These are phyloP conservation scores for Naganishia randhawae DNA, from an alignment of 768 basidiomycete genomes.

Conservation along the genomic window DNA sequence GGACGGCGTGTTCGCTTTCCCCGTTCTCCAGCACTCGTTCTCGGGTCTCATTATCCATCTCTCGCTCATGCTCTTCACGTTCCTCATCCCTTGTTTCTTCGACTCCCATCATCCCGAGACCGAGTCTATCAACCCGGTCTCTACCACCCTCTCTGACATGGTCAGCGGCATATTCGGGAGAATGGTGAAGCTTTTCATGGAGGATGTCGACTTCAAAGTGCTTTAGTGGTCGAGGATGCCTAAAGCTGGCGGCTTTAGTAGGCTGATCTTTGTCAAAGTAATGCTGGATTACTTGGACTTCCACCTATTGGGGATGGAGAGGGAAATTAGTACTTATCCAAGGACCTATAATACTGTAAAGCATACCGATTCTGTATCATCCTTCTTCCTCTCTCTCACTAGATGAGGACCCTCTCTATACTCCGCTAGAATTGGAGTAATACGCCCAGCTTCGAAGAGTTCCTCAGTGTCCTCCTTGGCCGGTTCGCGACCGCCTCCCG, in stretches of 20 bases:
- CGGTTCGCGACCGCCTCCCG: conserved; percentile 33
- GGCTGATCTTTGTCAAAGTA: conserved; percentile 43
- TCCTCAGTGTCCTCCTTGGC: conserved; percentile 31
- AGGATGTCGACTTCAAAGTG: conserved; percentile 38
- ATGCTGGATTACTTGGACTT: conserved; percentile 63
- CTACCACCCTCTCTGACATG: conserved; percentile 36
- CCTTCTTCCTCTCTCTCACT: conserved; percentile 61
- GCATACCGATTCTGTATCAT: conserved; percentile 64
- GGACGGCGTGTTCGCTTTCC: neutral
- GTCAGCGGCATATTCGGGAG: conserved; percentile 36
- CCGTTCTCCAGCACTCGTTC: conserved; percentile 10
- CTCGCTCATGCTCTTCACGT: conserved; percentile 25
- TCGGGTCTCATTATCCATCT: conserved; percentile 26
- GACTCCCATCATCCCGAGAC: conserved; percentile 38
- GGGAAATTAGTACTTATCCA: neutral
- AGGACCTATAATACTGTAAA: conserved; percentile 32
- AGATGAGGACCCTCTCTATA: conserved; percentile 70
- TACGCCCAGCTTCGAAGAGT: conserved; percentile 34
- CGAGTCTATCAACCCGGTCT: conserved; percentile 38
- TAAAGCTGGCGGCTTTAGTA: conserved; percentile 36
- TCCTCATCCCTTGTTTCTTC: conserved; percentile 8
- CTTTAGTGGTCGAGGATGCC: conserved; percentile 40
- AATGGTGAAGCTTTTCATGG: conserved; percentile 35
- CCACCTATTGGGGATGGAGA: conserved; percentile 54
- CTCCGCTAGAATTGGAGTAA: conserved; percentile 53